Evolutionary conservation across 208 protist genomes (phyloP).

Genomic region (Trypanosoma avium): DNA sequence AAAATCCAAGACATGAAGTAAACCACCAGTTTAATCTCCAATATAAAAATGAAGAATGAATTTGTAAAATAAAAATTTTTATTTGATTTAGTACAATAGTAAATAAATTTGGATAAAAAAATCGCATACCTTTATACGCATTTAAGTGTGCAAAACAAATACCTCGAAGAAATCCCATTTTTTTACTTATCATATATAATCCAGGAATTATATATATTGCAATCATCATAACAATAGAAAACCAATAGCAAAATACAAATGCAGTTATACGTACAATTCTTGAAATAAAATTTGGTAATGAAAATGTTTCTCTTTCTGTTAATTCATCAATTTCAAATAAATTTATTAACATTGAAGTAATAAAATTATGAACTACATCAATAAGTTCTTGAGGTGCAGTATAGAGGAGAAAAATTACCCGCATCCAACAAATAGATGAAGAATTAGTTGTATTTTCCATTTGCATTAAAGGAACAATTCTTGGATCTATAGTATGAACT

Average conservation of each 20-base stretch:
- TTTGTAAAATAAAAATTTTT: background rate
- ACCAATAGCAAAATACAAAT: constrained; percentile 18
- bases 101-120: background rate
- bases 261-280: constrained; percentile 6
- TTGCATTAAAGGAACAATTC: background rate
- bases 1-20: constrained; percentile 15
- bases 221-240: constrained; percentile 9
- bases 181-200: constrained; percentile 5
- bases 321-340: constrained; percentile 17
- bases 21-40: constrained; percentile 21
- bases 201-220: constrained; percentile 5
- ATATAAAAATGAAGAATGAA: background rate
- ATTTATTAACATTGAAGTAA: background rate
- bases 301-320: background rate
- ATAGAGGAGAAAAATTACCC: constrained; percentile 3
- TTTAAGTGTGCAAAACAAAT: constrained; percentile 3
- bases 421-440: background rate
- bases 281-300: constrained; percentile 9
- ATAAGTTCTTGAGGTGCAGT: constrained; percentile 1
- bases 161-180: background rate
- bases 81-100: background rate
- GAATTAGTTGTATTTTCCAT: background rate
- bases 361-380: background rate
- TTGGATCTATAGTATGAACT: background rate
- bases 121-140: background rate